phyloP scores from a whole-genome alignment of 2,329 filamentous ascomycete genomes.

The Fusarium napiforme region DNA sequence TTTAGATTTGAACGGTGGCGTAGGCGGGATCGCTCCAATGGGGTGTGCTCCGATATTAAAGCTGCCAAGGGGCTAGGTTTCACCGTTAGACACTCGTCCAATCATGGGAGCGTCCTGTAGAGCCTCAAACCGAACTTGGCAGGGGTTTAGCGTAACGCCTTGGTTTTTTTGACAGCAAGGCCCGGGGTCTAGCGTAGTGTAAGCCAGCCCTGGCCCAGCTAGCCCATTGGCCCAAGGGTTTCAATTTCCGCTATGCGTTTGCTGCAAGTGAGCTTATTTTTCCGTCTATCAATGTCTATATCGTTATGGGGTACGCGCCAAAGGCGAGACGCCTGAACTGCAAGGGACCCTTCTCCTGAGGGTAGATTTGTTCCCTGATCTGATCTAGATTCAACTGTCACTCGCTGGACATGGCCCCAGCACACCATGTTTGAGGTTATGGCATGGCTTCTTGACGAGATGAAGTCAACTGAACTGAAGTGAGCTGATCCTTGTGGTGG shows the following conservation, averaged over 20 bases:
- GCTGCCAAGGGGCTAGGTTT: slow-evolving; percentile 26
- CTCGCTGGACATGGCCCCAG: slow-evolving; percentile 9
- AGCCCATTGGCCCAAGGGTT: slow-evolving; percentile 3
- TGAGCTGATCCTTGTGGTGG: neutral
- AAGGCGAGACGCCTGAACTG: slow-evolving; percentile 15
- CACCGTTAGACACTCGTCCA: slow-evolving; percentile 22
- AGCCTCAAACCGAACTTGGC: slow-evolving; percentile 36
- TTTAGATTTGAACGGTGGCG: neutral
- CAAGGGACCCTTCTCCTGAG: slow-evolving; percentile 5
- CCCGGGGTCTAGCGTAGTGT: neutral
- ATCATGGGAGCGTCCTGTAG: slow-evolving; percentile 12
- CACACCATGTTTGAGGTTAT: slow-evolving; percentile 27
- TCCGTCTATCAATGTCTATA: slow-evolving; percentile 37
- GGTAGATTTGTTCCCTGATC: slow-evolving; percentile 10
- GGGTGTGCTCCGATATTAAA: slow-evolving; percentile 36
- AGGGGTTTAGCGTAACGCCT: slow-evolving; percentile 15
- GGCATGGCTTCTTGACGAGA: slow-evolving; percentile 18
- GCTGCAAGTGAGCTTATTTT: slow-evolving; percentile 22
- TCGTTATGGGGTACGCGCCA: slow-evolving; percentile 20
- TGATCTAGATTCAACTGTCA: slow-evolving; percentile 27
- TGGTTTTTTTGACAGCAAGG: slow-evolving; percentile 19
- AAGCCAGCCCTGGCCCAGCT: neutral
- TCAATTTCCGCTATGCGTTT: slow-evolving; percentile 26
- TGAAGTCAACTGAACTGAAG: neutral
- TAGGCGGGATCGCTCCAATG: slow-evolving; percentile 7